Evolutionary conservation across 2,329 filamentous ascomycete genomes (phyloP).

Genomic region (Diaporthe destruens): DNA sequence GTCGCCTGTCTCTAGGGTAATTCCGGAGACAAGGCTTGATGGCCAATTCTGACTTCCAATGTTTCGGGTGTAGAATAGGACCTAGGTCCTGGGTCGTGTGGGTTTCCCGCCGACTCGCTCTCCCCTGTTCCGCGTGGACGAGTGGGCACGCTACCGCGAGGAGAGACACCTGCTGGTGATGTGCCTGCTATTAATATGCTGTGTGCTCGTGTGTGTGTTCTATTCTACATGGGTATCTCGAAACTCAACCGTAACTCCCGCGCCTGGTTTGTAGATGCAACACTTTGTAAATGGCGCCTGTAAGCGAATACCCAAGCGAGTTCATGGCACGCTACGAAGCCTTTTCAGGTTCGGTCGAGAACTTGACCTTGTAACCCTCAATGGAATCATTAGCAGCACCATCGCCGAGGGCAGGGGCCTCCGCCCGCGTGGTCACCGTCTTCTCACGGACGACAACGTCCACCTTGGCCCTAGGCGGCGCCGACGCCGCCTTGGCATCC

Average conservation of each 20-base stretch:
- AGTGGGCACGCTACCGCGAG: background rate
- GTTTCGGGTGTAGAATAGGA: constrained; percentile 22
- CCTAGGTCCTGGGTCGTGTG: constrained; percentile 25
- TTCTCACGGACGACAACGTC: constrained; percentile 67
- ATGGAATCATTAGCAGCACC: constrained; percentile 54
- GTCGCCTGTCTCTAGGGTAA: constrained; percentile 80
- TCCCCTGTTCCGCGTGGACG: background rate
- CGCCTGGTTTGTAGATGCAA: background rate
- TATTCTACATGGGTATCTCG: constrained; percentile 37
- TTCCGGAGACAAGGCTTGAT: constrained; percentile 87
- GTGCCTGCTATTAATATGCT: constrained; percentile 16
- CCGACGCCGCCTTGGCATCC: constrained; percentile 45
- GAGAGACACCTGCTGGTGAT: constrained; percentile 30
- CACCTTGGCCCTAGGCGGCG: constrained; percentile 51
- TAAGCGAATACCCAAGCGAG: background rate
- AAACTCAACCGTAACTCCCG: constrained; percentile 38
- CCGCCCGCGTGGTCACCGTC: constrained; percentile 54
- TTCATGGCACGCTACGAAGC: background rate
- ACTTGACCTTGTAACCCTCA: constrained; percentile 64
- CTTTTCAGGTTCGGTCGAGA: constrained; percentile 46
- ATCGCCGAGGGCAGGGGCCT: constrained; percentile 52
- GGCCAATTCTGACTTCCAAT: constrained; percentile 73
- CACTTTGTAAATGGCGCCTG: constrained; percentile 7
- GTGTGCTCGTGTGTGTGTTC: background rate
- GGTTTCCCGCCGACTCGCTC: constrained; percentile 5